phyloP scores from a whole-genome alignment of 441 rosid genomes.

The Sinapis alba region DNA sequence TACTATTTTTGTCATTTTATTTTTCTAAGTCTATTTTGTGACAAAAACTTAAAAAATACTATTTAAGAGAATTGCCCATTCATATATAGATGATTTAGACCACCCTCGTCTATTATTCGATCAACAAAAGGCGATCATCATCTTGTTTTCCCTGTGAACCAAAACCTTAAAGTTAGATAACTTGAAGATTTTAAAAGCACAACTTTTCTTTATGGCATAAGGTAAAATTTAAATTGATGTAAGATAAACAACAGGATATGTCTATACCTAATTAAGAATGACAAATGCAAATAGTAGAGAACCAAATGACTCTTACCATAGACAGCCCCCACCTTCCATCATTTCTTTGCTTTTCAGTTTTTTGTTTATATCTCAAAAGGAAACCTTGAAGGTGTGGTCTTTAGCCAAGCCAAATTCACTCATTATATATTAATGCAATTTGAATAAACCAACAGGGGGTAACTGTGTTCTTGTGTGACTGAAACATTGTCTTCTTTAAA shows the following conservation, averaged over 20 bases:
- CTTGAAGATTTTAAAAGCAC: neutral
- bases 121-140: neutral
- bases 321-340: slow-evolving; percentile 18
- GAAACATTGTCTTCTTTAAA: too few relatives aligned
- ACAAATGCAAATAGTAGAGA: slow-evolving; percentile 16
- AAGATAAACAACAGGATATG: neutral
- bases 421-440: neutral
- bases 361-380: slow-evolving; percentile 13
- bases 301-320: slow-evolving; percentile 24
- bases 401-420: slow-evolving; percentile 12
- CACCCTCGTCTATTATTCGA: neutral
- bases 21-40: too few relatives aligned
- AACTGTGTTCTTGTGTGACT: neutral
- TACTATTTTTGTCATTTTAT: too few relatives aligned
- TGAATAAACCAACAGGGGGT: neutral
- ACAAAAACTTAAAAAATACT: too few relatives aligned
- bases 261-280: neutral
- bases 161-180: neutral
- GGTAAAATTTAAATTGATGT: neutral
- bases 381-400: slow-evolving; percentile 5
- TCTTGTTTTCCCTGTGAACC: neutral
- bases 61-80: too few relatives aligned
- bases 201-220: neutral
- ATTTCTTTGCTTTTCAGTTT: slow-evolving; percentile 16
- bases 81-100: too few relatives aligned